phyloP scores from a whole-genome alignment of 257 asterid species.

The Agastache rugosa region DNA sequence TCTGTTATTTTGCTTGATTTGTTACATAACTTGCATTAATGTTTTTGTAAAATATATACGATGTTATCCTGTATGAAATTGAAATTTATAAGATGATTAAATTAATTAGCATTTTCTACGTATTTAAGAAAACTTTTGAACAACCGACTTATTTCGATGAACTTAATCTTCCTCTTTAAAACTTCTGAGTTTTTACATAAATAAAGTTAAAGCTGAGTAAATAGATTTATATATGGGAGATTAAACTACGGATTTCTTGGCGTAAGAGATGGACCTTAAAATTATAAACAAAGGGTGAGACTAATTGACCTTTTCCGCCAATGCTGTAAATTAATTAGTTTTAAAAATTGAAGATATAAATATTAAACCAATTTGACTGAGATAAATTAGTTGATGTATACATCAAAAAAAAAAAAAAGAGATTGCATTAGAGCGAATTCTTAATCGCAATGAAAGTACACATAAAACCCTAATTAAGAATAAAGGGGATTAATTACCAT shows the following conservation, averaged over 20 bases:
- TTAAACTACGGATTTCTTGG: background rate
- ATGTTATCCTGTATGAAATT: background rate
- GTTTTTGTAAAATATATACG: background rate
- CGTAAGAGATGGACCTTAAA: background rate
- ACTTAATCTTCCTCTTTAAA: background rate
- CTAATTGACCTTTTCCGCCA: background rate
- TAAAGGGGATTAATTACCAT: background rate
- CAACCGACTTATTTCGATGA: background rate
- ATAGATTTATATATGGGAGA: background rate
- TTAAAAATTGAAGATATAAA: background rate
- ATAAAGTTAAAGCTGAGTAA: background rate
- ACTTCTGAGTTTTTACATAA: background rate
- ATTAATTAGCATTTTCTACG: background rate
- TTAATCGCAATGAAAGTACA: background rate
- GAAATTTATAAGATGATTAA: background rate
- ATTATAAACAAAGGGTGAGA: background rate
- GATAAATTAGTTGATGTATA: background rate
- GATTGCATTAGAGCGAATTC: background rate
- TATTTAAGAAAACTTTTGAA: background rate
- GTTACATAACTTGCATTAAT: background rate
- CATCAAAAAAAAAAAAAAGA: too few relatives aligned
- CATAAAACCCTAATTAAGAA: background rate
- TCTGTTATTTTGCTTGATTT: background rate
- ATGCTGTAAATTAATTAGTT: background rate
- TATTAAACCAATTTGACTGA: background rate